These are phyloP conservation scores for Protomyces inundatus DNA, from an alignment of 1,139 yeast species.

Conservation along the genomic window DNA sequence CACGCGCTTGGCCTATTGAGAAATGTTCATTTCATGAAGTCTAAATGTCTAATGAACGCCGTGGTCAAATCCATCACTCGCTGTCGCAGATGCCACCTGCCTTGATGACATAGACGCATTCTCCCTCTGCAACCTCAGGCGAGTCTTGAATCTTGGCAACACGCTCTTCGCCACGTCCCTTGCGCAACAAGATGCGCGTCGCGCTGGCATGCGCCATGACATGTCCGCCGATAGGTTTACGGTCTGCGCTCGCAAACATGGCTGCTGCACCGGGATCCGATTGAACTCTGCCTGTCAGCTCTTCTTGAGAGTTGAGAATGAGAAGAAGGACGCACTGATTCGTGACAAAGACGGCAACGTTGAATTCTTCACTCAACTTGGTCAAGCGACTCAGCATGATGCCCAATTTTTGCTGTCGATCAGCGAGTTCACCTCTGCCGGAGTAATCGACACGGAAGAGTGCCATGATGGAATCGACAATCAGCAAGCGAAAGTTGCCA, in stretches of 20 bases:
- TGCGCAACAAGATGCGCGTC: slow-evolving; percentile 52
- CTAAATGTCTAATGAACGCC: no score
- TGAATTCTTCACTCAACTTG: slow-evolving; percentile 55
- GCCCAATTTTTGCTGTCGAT: slow-evolving; percentile 55
- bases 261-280: slow-evolving; percentile 67
- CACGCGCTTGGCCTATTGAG: slow-evolving; percentile 35
- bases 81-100: slow-evolving; percentile 26
- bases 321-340: slow-evolving; percentile 41
- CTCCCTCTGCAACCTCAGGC: slow-evolving; percentile 50
- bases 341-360: slow-evolving; percentile 55
- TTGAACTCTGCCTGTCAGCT: slow-evolving; percentile 42
- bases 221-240: slow-evolving; percentile 64
- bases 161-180: slow-evolving; percentile 62
- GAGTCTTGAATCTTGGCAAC: slow-evolving; percentile 60
- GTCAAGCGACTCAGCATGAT: slow-evolving; percentile 53
- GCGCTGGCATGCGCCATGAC: slow-evolving; percentile 49
- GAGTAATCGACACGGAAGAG: slow-evolving; percentile 52
- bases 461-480: slow-evolving; percentile 59
- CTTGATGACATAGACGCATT: slow-evolving; percentile 27
- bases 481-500: slow-evolving; percentile 28
- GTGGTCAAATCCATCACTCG: background rate
- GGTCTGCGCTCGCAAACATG: slow-evolving; percentile 57
- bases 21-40: background rate
- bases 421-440: slow-evolving; percentile 59
- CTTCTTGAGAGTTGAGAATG: background rate